These are phyloP conservation scores for Blastomyces silverae DNA, from an alignment of 2,329 filamentous ascomycete genomes.

Conservation along the genomic window DNA sequence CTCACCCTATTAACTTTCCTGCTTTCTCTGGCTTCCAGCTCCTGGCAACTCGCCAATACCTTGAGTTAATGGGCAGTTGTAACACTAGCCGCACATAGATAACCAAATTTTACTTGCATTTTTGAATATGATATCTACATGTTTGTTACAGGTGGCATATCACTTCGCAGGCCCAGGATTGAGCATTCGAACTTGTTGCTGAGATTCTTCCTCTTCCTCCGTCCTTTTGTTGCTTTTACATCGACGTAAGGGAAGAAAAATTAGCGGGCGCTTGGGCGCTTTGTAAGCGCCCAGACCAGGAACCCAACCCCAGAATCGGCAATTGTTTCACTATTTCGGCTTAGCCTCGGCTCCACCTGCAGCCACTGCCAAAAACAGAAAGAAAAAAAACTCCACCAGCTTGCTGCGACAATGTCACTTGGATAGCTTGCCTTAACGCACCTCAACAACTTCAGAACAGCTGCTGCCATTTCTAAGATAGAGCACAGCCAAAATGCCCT, in stretches of 20 bases:
- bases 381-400: constrained; percentile 6
- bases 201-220: background rate
- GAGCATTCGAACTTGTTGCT: background rate
- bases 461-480: background rate
- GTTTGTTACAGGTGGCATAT: background rate
- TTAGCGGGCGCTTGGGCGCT: constrained; percentile 15
- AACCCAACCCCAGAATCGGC: background rate
- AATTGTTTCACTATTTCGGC: constrained; percentile 2
- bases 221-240: background rate
- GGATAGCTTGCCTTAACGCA: background rate
- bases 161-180: background rate
- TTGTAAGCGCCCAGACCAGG: background rate
- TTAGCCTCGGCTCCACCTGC: constrained; percentile 5
- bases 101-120: background rate
- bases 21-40: background rate
- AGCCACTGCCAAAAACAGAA: background rate
- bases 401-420: background rate
- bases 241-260: background rate
- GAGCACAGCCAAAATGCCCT: constrained; percentile 58
- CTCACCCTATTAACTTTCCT: constrained; percentile 1
- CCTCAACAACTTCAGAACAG: background rate
- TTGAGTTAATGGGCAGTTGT: background rate
- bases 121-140: background rate
- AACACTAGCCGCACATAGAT: background rate
- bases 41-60: background rate